These are phyloP conservation scores for Juglanconis juglandina DNA, from an alignment of 2,329 filamentous ascomycete genomes.

Conservation along the genomic window DNA sequence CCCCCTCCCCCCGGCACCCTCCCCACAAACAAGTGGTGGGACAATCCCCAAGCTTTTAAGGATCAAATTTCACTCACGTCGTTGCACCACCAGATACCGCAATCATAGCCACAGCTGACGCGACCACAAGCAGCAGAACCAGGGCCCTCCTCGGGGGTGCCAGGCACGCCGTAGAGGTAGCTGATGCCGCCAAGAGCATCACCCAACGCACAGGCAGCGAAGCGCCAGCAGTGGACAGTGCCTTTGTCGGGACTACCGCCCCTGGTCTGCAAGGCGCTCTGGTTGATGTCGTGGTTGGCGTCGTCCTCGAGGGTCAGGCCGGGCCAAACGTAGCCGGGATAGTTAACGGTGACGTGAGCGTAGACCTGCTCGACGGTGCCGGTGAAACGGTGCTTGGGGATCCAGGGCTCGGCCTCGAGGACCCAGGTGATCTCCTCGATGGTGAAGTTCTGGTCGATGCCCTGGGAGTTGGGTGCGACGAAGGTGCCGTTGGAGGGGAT, in stretches of 20 bases:
- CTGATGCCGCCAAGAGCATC: slow-evolving; percentile 12
- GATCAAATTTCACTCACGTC: slow-evolving; percentile 17
- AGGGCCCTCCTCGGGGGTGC: slow-evolving; percentile 14
- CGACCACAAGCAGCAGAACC: slow-evolving; percentile 19
- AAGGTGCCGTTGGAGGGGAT: background rate
- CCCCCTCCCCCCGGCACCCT: no score
- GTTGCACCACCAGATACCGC: slow-evolving; percentile 26
- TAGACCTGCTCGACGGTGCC: slow-evolving; percentile 1
- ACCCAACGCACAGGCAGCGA: background rate
- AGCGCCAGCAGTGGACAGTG: slow-evolving; percentile 17
- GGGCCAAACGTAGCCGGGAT: background rate
- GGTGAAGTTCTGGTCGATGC: background rate
- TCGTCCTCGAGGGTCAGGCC: background rate
- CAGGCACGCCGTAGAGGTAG: slow-evolving; percentile 17
- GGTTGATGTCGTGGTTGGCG: background rate
- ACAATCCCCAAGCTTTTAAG: background rate
- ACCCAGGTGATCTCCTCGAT: background rate
- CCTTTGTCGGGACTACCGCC: slow-evolving; percentile 3
- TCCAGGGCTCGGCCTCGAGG: background rate
- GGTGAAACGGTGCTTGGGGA: background rate
- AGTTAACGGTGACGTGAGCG: background rate
- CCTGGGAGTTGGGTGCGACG: background rate
- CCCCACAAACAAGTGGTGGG: no score
- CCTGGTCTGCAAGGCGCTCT: background rate
- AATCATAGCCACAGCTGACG: slow-evolving; percentile 21